These are phyloP conservation scores for Oryza brachyantha DNA, from an alignment of 176 grass and related monocot genomes.

Conservation along the genomic window DNA sequence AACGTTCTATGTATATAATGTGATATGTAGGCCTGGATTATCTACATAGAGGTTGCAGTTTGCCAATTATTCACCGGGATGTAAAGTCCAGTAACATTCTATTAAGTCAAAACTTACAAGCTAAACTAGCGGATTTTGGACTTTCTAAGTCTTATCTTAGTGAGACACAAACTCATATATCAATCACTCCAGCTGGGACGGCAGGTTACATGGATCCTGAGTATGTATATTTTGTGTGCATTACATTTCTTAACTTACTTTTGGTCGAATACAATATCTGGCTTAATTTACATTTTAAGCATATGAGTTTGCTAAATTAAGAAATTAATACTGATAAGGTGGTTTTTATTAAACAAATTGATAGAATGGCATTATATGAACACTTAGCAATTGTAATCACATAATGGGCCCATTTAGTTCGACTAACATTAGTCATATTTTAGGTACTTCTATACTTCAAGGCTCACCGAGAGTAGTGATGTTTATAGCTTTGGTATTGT, in stretches of 20 bases:
- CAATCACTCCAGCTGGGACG: slow-evolving; percentile 20
- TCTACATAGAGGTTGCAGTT: slow-evolving; percentile 42
- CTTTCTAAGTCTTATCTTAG: slow-evolving; percentile 19
- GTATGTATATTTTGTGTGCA: slow-evolving; percentile 19
- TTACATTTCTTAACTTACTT: neutral
- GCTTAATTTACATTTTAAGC: too few species aligned
- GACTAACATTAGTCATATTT: neutral
- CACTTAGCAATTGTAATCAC: too few species aligned
- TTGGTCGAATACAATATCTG: neutral
- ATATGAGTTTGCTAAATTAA: too few species aligned
- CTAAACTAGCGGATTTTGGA: slow-evolving; percentile 17
- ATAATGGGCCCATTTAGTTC: neutral
- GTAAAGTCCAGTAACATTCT: slow-evolving; percentile 23
- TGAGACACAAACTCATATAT: slow-evolving; percentile 10
- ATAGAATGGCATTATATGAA: too few species aligned
- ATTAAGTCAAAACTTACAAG: too few species aligned
- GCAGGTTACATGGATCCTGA: slow-evolving; percentile 46
- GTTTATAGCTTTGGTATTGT: slow-evolving; percentile 19
- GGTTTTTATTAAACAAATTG: too few species aligned
- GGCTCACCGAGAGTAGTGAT: neutral
- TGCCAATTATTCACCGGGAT: slow-evolving; percentile 45
- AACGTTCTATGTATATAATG: neutral
- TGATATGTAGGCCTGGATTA: slow-evolving; percentile 46
- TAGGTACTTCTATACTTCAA: neutral
- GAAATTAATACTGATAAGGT: too few species aligned